Conservation (phyloP, 2,329 filamentous ascomycete species). For the Nakataea oryzae region DNA sequence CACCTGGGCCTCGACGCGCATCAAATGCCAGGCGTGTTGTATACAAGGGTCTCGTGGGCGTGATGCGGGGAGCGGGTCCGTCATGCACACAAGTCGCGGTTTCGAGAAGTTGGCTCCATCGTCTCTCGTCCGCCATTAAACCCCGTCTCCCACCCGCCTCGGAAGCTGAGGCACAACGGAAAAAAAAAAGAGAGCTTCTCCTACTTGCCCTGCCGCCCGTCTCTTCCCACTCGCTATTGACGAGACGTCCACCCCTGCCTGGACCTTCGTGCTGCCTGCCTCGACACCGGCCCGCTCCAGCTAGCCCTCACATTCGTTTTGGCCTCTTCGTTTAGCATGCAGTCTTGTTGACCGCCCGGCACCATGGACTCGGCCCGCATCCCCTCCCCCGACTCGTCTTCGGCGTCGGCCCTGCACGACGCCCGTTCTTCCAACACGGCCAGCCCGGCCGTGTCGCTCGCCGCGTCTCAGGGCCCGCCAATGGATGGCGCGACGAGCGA, state of each 20-base stretch:
- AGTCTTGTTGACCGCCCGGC: background rate
- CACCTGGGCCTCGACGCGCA: background rate
- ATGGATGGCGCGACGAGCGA: background rate
- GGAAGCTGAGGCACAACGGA: background rate
- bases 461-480: conserved; percentile 8
- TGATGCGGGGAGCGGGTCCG: background rate
- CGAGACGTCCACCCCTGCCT: background rate
- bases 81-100: background rate
- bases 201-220: background rate
- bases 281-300: background rate
- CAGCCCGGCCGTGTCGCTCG: conserved; percentile 5
- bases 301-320: background rate
- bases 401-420: conserved; percentile 1
- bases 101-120: background rate
- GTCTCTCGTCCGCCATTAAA: background rate
- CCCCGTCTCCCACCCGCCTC: background rate
- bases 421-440: conserved; percentile 7
- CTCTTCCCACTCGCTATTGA: background rate
- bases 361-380: conserved; percentile 1
- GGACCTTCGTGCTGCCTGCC: background rate
- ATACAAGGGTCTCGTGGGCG: background rate
- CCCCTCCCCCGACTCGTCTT: conserved; percentile 6
- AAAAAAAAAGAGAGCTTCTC: background rate
- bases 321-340: background rate
- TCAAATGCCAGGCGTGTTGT: background rate